Evolutionary conservation across 805 yeast species (phyloP).

Genomic region (Lipomyces lipofer): DNA sequence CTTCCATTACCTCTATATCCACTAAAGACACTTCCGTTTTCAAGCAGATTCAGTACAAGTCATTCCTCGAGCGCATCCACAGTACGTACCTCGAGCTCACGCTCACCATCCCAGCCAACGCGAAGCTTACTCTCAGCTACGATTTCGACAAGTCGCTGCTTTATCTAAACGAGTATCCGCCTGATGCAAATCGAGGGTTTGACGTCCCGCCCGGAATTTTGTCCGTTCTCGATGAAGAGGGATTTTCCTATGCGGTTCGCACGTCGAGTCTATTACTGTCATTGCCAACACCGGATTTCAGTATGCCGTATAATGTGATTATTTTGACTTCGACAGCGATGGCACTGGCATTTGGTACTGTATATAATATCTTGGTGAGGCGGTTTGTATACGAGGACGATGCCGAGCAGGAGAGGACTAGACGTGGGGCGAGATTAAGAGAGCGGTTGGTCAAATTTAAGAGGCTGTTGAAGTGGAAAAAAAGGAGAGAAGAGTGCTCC

Average conservation of each 20-base stretch:
- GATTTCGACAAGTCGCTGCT: slow-evolving; percentile 86
- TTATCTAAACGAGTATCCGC: slow-evolving; percentile 91
- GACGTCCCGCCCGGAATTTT: slow-evolving; percentile 89
- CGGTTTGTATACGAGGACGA: slow-evolving; percentile 75
- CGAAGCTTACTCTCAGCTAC: slow-evolving; percentile 46
- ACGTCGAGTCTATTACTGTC: slow-evolving; percentile 85
- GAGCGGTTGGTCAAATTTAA: too few relatives aligned
- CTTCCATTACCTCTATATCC: not conserved
- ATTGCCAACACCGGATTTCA: slow-evolving; percentile 94
- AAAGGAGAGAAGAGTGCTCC: too few relatives aligned
- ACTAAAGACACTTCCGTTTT: slow-evolving; percentile 38
- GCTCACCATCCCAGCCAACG: slow-evolving; percentile 59
- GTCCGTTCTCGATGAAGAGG: slow-evolving; percentile 49
- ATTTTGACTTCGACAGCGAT: slow-evolving; percentile 89
- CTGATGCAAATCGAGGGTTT: slow-evolving; percentile 98
- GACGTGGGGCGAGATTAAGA: not conserved
- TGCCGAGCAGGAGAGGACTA: slow-evolving; percentile 42
- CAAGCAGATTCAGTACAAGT: slow-evolving; percentile 59
- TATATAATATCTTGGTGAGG: slow-evolving; percentile 76
- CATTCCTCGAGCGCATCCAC: slow-evolving; percentile 75
- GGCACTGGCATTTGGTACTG: slow-evolving; percentile 86
- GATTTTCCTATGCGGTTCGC: slow-evolving; percentile 46
- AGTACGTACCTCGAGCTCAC: slow-evolving; percentile 81
- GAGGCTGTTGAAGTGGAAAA: too few relatives aligned
- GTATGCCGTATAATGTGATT: slow-evolving; percentile 98